A percentile compares a stretch with the other conserved stretches of the same genome.
Evolutionary conservation across 2,329 filamentous ascomycete species (phyloP).

Genomic region (Mycocentrospora acerina): DNA sequence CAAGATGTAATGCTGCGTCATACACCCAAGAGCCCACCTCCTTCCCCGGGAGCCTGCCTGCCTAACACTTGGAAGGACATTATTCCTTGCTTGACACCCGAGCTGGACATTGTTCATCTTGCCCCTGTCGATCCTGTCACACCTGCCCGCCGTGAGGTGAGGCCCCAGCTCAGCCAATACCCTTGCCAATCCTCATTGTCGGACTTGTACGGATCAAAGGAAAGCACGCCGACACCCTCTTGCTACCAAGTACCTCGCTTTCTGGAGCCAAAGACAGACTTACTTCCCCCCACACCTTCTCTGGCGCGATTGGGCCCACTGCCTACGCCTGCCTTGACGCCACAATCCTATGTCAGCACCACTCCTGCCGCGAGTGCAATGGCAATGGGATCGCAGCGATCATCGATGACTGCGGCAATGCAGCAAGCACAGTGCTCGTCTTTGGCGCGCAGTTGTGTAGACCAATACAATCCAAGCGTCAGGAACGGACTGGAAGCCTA

Average conservation of each 20-base stretch:
- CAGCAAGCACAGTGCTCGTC: slow-evolving; percentile 57
- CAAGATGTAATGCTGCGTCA: slow-evolving; percentile 87
- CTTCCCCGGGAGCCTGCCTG: slow-evolving; percentile 40
- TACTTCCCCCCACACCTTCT: slow-evolving; percentile 55
- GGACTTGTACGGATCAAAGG: slow-evolving; percentile 38
- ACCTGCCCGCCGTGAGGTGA: slow-evolving; percentile 26
- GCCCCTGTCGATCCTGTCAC: slow-evolving; percentile 36
- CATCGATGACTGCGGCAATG: slow-evolving; percentile 62
- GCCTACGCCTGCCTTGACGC: slow-evolving; percentile 64
- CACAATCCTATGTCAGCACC: slow-evolving; percentile 54
- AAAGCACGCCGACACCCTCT: slow-evolving; percentile 47
- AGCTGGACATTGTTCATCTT: slow-evolving; percentile 53
- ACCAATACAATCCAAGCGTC: slow-evolving; percentile 49
- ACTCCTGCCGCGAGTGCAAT: slow-evolving; percentile 64
- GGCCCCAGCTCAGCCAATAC: slow-evolving; percentile 21
- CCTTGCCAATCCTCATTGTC: slow-evolving; percentile 26
- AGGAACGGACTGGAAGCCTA: slow-evolving; percentile 49
- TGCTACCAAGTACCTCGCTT: slow-evolving; percentile 48
- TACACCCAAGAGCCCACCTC: slow-evolving; percentile 60
- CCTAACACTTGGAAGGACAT: slow-evolving; percentile 50
- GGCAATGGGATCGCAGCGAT: slow-evolving; percentile 51
- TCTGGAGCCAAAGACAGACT: slow-evolving; percentile 53
- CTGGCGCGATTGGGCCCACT: slow-evolving; percentile 57
- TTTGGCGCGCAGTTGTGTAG: slow-evolving; percentile 57
- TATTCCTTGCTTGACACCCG: slow-evolving; percentile 58